phyloP scores from a whole-genome alignment of 192 early-diverging fungal genomes.

The Mortierella alpina region DNA sequence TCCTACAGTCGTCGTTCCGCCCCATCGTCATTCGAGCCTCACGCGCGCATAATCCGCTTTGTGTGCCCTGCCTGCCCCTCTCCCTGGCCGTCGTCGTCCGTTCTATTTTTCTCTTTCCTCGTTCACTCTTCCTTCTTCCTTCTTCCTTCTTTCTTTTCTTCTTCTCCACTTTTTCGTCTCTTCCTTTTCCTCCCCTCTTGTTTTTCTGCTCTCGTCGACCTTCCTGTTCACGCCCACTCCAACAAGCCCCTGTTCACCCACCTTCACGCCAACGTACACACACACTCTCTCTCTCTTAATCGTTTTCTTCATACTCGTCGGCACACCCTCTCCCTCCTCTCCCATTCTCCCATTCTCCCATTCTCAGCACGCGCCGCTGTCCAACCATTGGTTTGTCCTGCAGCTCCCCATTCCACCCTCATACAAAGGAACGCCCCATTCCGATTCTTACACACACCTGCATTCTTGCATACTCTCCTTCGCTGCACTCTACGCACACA shows the following conservation, averaged over 20 bases:
- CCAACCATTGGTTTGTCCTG: too few relatives aligned
- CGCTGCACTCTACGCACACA: too few relatives aligned
- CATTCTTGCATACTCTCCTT: neutral
- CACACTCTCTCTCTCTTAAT: neutral
- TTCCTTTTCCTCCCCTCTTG: neutral
- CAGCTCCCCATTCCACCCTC: too few relatives aligned
- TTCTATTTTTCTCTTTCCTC: neutral
- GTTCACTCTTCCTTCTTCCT: neutral
- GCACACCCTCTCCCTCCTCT: neutral
- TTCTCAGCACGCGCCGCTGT: neutral
- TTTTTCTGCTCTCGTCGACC: neutral
- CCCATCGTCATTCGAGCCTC: neutral
- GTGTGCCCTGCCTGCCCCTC: neutral
- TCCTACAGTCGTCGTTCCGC: too few relatives aligned
- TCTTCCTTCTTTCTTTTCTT: neutral
- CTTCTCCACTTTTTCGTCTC: neutral
- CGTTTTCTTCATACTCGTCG: neutral
- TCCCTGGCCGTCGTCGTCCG: neutral
- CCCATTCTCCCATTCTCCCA: neutral
- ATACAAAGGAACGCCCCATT: too few relatives aligned
- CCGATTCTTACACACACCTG: neutral
- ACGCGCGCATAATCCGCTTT: neutral
- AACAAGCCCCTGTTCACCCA: neutral
- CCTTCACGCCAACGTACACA: neutral
- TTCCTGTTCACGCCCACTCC: conserved; percentile 6